These are phyloP conservation scores for Cryphonectria carpinicola DNA, from an alignment of 2,329 filamentous ascomycete genomes.

Conservation along the genomic window DNA sequence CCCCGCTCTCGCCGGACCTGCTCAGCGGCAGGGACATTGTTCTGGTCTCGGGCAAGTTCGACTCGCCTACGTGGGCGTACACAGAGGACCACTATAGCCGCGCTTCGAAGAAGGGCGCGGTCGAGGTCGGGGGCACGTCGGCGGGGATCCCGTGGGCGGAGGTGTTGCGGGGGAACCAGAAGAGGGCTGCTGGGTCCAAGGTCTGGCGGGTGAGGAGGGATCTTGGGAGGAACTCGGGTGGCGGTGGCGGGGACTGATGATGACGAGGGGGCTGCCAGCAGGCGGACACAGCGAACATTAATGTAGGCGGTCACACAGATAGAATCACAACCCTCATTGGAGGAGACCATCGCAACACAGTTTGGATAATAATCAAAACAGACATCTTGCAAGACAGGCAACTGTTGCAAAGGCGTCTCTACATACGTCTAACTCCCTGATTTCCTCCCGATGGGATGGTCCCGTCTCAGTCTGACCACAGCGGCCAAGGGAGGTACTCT, in stretches of 20 bases:
- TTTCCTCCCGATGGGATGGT: background rate
- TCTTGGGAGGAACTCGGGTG: constrained; percentile 46
- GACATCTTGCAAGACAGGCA: background rate
- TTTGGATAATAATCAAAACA: background rate
- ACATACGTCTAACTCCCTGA: background rate
- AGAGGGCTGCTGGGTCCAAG: constrained; percentile 59
- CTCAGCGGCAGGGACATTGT: constrained; percentile 56
- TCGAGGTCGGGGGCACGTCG: constrained; percentile 35
- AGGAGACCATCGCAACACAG: too few species aligned
- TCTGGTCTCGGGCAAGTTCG: constrained; percentile 70
- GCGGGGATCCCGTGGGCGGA: constrained; percentile 62
- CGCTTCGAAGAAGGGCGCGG: constrained; percentile 36
- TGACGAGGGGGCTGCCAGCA: background rate
- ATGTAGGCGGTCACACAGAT: background rate
- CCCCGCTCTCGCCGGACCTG: constrained; percentile 55
- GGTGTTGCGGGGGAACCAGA: constrained; percentile 57
- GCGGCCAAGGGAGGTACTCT: too few species aligned
- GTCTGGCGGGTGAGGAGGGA: constrained; percentile 69
- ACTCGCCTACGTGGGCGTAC: constrained; percentile 71
- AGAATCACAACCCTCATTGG: background rate
- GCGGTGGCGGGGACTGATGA: constrained; percentile 12
- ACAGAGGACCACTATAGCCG: constrained; percentile 60
- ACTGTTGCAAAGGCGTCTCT: background rate
- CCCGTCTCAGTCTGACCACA: background rate
- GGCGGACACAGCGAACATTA: background rate